These are phyloP conservation scores for Luzula sylvatica DNA, from an alignment of 176 grass and related monocot genomes.

Conservation along the genomic window DNA sequence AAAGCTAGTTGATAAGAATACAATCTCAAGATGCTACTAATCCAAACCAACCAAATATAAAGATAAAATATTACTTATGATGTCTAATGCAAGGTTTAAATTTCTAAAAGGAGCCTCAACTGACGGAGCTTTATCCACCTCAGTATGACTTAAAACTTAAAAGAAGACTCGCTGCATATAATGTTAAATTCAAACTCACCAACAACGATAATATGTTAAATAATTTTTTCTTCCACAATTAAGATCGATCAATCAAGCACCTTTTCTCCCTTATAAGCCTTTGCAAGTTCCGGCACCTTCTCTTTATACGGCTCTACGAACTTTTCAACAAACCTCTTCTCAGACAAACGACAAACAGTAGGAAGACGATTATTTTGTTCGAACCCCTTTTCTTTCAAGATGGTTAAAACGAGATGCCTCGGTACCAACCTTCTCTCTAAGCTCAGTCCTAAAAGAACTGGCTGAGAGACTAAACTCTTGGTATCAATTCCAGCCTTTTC, in stretches of 20 bases:
- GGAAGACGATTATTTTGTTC: background rate
- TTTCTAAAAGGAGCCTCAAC: no score
- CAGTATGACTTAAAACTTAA: slow-evolving; percentile 24
- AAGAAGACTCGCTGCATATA: no score
- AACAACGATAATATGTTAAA: background rate
- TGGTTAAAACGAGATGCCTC: background rate
- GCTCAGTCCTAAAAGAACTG: background rate
- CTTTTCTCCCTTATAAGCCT: background rate
- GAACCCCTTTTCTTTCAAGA: background rate
- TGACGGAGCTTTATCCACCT: slow-evolving; percentile 9
- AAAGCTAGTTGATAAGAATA: no score
- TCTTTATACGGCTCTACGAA: slow-evolving; percentile 6
- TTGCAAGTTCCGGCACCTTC: background rate
- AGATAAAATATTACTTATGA: no score
- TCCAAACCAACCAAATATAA: no score
- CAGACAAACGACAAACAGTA: background rate
- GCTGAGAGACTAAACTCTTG: background rate
- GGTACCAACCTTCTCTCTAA: background rate
- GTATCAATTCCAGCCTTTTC: background rate
- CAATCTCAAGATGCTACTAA: no score
- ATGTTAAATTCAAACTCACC: no score
- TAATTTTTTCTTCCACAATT: no score
- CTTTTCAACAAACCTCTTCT: no score
- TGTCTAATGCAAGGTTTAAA: no score
- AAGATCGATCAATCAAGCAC: no score